Evolutionary conservation across 2,329 filamentous ascomycete species (phyloP), one percentile per base, ranked within the genome.

Genomic region (Fusarium hainanense): DNA sequence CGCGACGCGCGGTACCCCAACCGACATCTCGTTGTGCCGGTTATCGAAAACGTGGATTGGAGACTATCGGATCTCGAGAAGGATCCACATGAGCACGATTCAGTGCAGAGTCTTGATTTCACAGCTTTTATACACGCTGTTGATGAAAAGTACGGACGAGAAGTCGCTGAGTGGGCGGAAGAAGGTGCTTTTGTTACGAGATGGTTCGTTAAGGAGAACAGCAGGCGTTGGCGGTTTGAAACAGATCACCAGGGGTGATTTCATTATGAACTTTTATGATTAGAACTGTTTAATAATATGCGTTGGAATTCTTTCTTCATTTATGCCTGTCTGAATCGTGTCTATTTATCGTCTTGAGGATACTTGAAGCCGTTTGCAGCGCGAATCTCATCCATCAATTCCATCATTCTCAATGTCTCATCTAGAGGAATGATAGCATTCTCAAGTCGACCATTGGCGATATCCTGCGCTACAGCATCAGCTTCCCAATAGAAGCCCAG

Each of bases 301-400:
- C 54, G 40, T 32, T 63, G 23, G 44, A 2, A 16, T n/a, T 32
- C 12, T 63, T 48, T 2, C 7, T 32, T 9, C 7, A 21, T 1
- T 6, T 25, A 20, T 12, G 6, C 1, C 18, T 4, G 12, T 20
- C 13, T 10, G 10, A 11, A 23, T 23, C 21, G 6, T 52, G 8
- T 30, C 50, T 67, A 55, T 5, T 44, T 32, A 18, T 54, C 43
- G 11, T 67, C 64, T 18, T 67, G 63, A 2, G 64, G 64, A n/a
- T 67, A 67, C 18, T 40, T 42, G 2, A 63, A 23, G 3, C 63
- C 64, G 23, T 37, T 54, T 8, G 49, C 51, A 20, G n/a, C 34
- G 43, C 84, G 70, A 20, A 85, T 78, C 52, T 82, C 79, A 66
- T 86, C 84, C 80, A 85, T 80, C 27, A 85, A 76, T 58, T 80